Percentiles rank a stretch among this genome's conserved stretches.
These are phyloP conservation scores for Crassisporium funariophilum DNA, from an alignment of 768 basidiomycete genomes.

Conservation along the genomic window DNA sequence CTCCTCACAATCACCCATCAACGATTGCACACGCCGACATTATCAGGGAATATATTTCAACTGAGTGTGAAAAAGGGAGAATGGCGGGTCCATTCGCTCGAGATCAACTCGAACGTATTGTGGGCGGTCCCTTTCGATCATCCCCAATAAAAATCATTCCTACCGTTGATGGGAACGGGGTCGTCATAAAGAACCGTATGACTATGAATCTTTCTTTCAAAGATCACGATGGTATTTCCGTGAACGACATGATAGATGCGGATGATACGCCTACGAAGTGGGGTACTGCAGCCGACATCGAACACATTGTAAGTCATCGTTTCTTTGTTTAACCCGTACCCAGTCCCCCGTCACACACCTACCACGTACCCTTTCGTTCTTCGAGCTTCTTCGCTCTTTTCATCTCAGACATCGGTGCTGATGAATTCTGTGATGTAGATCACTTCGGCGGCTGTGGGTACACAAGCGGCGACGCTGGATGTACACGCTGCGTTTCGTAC, in stretches of 20 bases:
- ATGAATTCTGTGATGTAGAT: too few relatives aligned
- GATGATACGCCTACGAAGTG: constrained; percentile 26
- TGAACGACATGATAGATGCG: constrained; percentile 22
- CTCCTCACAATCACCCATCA: constrained; percentile 22
- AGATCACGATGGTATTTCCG: constrained; percentile 9
- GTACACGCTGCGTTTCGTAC: constrained; percentile 35
- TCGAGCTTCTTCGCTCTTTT: not conserved
- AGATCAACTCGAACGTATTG: constrained; percentile 13
- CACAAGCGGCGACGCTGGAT: constrained; percentile 38
- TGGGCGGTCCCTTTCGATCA: constrained; percentile 26
- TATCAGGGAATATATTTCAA: constrained; percentile 20
- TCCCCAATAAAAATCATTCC: constrained; percentile 21
- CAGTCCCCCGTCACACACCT: not conserved
- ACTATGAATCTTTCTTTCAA: too few relatives aligned
- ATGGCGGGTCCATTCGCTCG: constrained; percentile 28
- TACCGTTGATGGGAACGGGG: constrained; percentile 10
- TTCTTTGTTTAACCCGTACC: not conserved
- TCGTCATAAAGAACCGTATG: constrained; percentile 24
- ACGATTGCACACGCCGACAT: constrained; percentile 1
- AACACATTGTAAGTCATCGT: constrained; percentile 18
- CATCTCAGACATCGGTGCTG: not conserved
- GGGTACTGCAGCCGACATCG: constrained; percentile 16
- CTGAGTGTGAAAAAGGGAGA: constrained; percentile 14
- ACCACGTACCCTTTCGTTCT: not conserved
- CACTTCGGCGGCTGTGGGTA: constrained; percentile 30